Percentiles rank a stretch among this genome's conserved stretches.
These are phyloP conservation scores for Bruguiera parviflora DNA, from an alignment of 345 rosid species.

Conservation along the genomic window DNA sequence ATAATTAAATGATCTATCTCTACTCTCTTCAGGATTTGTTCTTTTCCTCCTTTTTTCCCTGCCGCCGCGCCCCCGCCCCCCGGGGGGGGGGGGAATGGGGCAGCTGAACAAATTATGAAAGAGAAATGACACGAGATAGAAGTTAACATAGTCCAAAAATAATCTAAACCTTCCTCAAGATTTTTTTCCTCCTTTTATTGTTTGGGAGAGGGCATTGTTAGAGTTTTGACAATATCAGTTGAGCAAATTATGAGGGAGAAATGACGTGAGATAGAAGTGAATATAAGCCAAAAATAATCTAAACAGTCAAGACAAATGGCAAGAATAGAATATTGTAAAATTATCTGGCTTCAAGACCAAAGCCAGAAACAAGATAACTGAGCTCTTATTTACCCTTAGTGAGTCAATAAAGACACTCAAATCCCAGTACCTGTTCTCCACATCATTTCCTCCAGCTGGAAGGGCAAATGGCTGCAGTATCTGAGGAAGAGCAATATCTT, in stretches of 20 bases:
- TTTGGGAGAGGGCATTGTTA: too few species aligned
- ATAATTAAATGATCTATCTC: too few species aligned
- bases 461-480: conserved; percentile 91
- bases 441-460: conserved; percentile 83
- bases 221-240: not conserved
- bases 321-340: not conserved
- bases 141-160: too few species aligned
- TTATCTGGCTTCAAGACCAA: not conserved
- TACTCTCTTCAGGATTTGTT: too few species aligned
- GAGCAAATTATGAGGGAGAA: not conserved
- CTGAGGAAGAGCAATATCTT: conserved; percentile 96
- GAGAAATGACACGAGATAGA: too few species aligned
- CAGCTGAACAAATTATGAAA: too few species aligned
- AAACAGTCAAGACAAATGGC: not conserved
- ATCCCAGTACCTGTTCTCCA: conserved; percentile 58
- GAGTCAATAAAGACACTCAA: not conserved
- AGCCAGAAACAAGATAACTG: not conserved
- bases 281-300: not conserved
- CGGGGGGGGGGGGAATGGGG: too few species aligned
- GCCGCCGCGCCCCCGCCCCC: too few species aligned
- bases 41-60: too few species aligned
- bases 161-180: too few species aligned
- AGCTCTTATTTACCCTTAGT: not conserved
- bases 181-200: too few species aligned
- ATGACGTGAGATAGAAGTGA: not conserved